Percentiles rank a stretch among this genome's conserved stretches.
Conservation (phyloP, 2,329 filamentous ascomycete genomes). For the Diatrype stigma region DNA sequence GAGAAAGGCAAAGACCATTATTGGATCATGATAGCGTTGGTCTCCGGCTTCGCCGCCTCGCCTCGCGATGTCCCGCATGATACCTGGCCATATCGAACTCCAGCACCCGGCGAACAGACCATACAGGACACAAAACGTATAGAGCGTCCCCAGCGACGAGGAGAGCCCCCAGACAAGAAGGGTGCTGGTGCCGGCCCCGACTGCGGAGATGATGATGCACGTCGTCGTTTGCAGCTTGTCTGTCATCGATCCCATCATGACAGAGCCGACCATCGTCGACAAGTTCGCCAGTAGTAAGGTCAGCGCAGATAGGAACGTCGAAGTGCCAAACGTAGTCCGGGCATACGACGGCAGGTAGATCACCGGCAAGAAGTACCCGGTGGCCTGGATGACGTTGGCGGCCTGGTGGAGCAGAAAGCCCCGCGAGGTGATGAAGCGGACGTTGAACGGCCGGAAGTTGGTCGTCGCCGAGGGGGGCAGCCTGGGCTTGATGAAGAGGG, state of each 20-base stretch:
- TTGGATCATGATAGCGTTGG: constrained; percentile 30
- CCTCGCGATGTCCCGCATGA: constrained; percentile 13
- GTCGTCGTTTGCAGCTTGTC: constrained; percentile 42
- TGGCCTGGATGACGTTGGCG: constrained; percentile 47
- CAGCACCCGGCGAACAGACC: constrained; percentile 52
- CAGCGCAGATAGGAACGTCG: constrained; percentile 40
- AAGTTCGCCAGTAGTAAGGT: constrained; percentile 45
- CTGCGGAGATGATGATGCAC: constrained; percentile 43
- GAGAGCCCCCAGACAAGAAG: constrained; percentile 54
- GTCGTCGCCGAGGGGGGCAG: constrained; percentile 33
- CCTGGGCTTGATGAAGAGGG: constrained; percentile 37
- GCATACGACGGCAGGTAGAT: constrained; percentile 51
- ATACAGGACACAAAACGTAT: constrained; percentile 49
- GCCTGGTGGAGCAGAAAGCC: constrained; percentile 46
- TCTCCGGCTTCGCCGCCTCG: constrained; percentile 12
- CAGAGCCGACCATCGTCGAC: constrained; percentile 40
- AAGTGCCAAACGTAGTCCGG: constrained; percentile 30
- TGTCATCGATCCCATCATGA: constrained; percentile 41
- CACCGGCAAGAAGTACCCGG: constrained; percentile 52
- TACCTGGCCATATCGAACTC: constrained; percentile 17
- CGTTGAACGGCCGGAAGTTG: constrained; percentile 18
- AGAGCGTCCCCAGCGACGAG: constrained; percentile 37
- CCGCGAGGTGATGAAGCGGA: constrained; percentile 37
- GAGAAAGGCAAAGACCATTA: constrained; percentile 53
- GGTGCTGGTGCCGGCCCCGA: constrained; percentile 43